Base-by-base conservation (phyloP, 1,284 basidiomycete genomes). In the Meira miltonrushii region DNA sequence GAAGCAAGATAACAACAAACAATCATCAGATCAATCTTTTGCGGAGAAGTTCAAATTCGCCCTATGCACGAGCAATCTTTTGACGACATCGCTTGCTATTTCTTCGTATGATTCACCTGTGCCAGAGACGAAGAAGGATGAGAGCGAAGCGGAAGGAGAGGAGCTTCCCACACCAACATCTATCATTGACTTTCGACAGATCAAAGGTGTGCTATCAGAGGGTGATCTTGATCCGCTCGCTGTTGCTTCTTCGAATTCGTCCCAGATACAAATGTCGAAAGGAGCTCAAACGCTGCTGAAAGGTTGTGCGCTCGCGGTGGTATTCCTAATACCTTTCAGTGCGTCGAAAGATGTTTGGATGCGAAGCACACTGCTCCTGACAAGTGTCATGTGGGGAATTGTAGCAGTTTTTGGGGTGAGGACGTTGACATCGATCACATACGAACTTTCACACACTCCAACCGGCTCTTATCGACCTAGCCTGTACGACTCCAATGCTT, bases 41-140 rank as follows among this genome's bases (percentile, higher is more conserved):
- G 60, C 67, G 5, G 75, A 77, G 49, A 59, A 51, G n/a, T 75
- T 77, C 67, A 74, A 73, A 48, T 71, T 71, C 41, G 55, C 60
- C 50, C 62, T 77, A 52, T 74, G 71, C 57, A 74, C 75, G 4
- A 75, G 74, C 6, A 74, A 71, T 55, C 67, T 77, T 19, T 66
- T 77, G 37, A 72, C 72, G 2, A 60, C 70, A 5, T 68, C 60
- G 39, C 65, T 77, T 25, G 74, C 74, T 17, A 75, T 77, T 41
- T 75, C 72, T 11, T 68, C 70, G 55, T 77, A 76, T 63, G 72
- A 68, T 12, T 53, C 64, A 8, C 33, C 39, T 23, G 25, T 12
- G 5, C 13, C 13, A 2, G 17, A 17, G 23, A 25, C 12, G 8
- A 33, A 33, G 28, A 23, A 21, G 12, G 46, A 48, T 12, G 46